phyloP scores from a whole-genome alignment of 2,329 filamentous ascomycete species.

The Catunica adiposa region DNA sequence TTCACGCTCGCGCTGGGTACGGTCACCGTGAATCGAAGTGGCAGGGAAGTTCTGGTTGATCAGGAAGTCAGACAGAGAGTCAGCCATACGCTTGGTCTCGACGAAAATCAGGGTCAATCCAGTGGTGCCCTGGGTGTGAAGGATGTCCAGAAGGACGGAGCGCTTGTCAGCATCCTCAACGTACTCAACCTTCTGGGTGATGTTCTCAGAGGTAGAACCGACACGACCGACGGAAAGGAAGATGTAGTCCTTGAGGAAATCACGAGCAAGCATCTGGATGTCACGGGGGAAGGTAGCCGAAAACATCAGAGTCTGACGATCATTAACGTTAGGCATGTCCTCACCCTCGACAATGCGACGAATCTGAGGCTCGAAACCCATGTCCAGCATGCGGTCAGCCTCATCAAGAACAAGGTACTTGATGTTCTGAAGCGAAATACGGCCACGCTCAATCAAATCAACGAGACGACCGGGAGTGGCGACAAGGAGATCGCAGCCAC shows the following conservation, averaged over 20 bases:
- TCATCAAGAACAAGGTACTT: constrained; percentile 98
- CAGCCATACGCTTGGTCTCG: constrained; percentile 98
- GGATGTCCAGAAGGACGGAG: constrained; percentile 89
- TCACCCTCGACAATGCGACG: constrained; percentile 95
- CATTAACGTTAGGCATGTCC: constrained; percentile 76
- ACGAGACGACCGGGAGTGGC: constrained; percentile 94
- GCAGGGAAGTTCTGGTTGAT: constrained; percentile 98
- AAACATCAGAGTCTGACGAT: constrained; percentile 98
- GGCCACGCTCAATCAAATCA: constrained; percentile 94
- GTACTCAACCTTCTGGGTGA: constrained; percentile 97
- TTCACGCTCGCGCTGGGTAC: constrained; percentile 97
- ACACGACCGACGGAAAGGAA: constrained; percentile 98
- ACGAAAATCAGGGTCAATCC: constrained; percentile 95
- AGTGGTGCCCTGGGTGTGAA: constrained; percentile 72
- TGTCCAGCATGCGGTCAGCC: constrained; percentile 99
- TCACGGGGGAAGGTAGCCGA: constrained; percentile 98
- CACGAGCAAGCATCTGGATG: constrained; percentile 96
- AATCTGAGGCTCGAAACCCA: constrained; percentile 99
- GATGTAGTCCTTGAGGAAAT: constrained; percentile 98
- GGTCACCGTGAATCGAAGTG: constrained; percentile 96
- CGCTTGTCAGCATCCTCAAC: constrained; percentile 96
- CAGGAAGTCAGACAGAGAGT: constrained; percentile 91
- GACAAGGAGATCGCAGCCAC: constrained; percentile 87
- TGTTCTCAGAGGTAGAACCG: constrained; percentile 99
- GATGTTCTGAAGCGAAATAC: constrained; percentile 95